phyloP scores from a whole-genome alignment of 495 filamentous ascomycete genomes.

The Talaromyces stipitatus region DNA sequence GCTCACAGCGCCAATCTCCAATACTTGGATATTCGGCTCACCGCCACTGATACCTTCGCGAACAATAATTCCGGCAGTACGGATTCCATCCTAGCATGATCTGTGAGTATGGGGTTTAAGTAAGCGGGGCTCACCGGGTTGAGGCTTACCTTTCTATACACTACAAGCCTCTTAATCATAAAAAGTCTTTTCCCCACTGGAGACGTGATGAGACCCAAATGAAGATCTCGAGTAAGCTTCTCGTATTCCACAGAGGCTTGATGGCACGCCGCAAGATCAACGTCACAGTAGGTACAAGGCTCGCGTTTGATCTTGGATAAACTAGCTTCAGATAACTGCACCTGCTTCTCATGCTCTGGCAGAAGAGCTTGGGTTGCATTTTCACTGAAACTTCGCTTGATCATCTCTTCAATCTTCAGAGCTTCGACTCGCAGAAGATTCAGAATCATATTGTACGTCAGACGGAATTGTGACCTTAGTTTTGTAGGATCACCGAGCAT shows the following conservation, averaged over 20 bases:
- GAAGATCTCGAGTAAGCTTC: slow-evolving; percentile 63
- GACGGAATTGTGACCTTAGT: slow-evolving; percentile 87
- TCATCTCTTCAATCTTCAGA: slow-evolving; percentile 99
- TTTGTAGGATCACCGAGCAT: slow-evolving; percentile 94
- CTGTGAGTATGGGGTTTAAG: slow-evolving; percentile 2
- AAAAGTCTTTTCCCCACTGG: slow-evolving; percentile 79
- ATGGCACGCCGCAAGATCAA: slow-evolving; percentile 71
- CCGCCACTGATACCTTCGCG: slow-evolving; percentile 58
- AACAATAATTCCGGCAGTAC: slow-evolving; percentile 73
- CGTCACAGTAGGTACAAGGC: slow-evolving; percentile 72
- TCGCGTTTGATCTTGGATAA: slow-evolving; percentile 84
- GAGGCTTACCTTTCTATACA: slow-evolving; percentile 51
- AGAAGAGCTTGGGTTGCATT: slow-evolving; percentile 95
- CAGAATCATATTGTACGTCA: slow-evolving; percentile 99
- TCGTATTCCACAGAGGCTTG: slow-evolving; percentile 71
- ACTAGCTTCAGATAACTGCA: slow-evolving; percentile 88
- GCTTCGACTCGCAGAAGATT: slow-evolving; percentile 94
- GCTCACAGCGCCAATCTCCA: slow-evolving; percentile 60
- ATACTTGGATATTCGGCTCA: slow-evolving; percentile 61
- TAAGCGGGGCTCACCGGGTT: not conserved
- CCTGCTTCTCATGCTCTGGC: slow-evolving; percentile 88
- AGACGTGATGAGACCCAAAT: slow-evolving; percentile 60
- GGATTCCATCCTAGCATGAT: slow-evolving; percentile 59
- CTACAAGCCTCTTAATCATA: slow-evolving; percentile 59
- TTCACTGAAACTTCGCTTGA: slow-evolving; percentile 97